Base-by-base conservation (phyloP, 306 rosid species). In the Vachellia pachyceras region DNA sequence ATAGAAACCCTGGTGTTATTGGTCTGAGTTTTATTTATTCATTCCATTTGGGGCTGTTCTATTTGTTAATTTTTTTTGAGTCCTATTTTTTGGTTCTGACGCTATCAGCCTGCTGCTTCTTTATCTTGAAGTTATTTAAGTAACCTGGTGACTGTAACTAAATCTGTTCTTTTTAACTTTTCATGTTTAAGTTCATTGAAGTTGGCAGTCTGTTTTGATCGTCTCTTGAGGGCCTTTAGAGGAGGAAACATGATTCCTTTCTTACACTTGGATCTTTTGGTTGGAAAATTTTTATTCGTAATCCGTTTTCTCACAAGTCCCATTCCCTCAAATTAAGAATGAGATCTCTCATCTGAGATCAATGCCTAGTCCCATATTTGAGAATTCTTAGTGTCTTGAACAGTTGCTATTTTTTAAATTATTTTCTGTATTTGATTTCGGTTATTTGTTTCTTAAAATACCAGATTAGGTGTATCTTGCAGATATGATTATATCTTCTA, bases 51-150 rank as follows among this genome's bases (percentile, higher is more conserved):
- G 58, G 23, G 58, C 58, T 81, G 44, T 45, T 55, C 72, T 12
- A 5, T 78, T 35, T 36, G 64, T 58, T 70, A 41, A 77, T 29
- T n/a, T 44, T 17, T 68, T 23, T 46, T 29, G 33, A 2, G 46
- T 10, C 45, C 37, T 81, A 7, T 78, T 77, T 58, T 10, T 72
- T 64, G n/a, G 55, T 72, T 69, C 13, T 76, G 67, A 69, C 36
- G 57, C 29, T 60, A 36, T 3, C 9, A 25, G n/a, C 75, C 5
- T 22, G 40, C n/a, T n/a, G n/a, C 61, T 44, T 54, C 7, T 5
- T 57, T 46, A 22, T 69, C 33, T 35, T 69, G 54, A 70, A 72
- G 42, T 71, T 29, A 65, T n/a, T 54, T 54, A 54, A 54, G 10
- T 54, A 11, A 29, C 4, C 49, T 49, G 11, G 35, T 73, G 58